Evolutionary conservation across 345 rosid genomes (phyloP).

Genomic region (Gynandropsis gynandra): DNA sequence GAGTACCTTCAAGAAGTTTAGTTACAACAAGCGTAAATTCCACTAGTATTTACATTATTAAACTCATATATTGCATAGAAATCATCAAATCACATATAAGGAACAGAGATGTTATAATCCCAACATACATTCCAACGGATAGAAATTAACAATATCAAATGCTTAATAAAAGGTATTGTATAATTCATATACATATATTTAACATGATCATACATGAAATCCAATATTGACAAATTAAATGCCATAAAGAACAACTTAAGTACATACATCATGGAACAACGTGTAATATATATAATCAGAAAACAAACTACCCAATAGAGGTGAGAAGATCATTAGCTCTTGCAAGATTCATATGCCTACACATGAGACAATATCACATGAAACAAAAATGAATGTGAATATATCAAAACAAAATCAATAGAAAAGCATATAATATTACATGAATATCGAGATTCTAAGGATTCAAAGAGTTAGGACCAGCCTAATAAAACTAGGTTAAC

Average conservation of each 20-base stretch:
- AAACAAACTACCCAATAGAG: constrained; percentile 4
- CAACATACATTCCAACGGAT: too few species aligned
- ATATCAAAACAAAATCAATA: background rate
- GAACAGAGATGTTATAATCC: too few species aligned
- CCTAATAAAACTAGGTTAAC: constrained; percentile 33
- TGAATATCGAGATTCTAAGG: constrained; percentile 14
- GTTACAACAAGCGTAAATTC: too few species aligned
- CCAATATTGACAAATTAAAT: constrained; percentile 10
- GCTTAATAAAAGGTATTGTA: too few species aligned
- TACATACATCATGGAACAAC: constrained; percentile 10
- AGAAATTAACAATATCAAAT: too few species aligned
- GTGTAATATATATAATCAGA: constrained; percentile 13
- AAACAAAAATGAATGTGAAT: constrained; percentile 1
- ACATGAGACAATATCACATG: constrained; percentile 14
- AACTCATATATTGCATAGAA: too few species aligned
- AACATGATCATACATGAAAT: constrained; percentile 27
- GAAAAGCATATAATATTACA: constrained; percentile 15
- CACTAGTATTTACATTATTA: too few species aligned
- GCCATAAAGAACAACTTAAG: constrained; percentile 2
- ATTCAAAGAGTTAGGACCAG: constrained; percentile 38
- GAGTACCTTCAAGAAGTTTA: too few species aligned
- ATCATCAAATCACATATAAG: too few species aligned
- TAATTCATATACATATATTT: constrained; percentile 4
- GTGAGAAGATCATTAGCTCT: constrained; percentile 6
- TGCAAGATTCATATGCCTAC: constrained; percentile 17